Evolutionary conservation across 1,284 basidiomycete genomes (phyloP).

Genomic region (Ceratobasidium sp.): DNA sequence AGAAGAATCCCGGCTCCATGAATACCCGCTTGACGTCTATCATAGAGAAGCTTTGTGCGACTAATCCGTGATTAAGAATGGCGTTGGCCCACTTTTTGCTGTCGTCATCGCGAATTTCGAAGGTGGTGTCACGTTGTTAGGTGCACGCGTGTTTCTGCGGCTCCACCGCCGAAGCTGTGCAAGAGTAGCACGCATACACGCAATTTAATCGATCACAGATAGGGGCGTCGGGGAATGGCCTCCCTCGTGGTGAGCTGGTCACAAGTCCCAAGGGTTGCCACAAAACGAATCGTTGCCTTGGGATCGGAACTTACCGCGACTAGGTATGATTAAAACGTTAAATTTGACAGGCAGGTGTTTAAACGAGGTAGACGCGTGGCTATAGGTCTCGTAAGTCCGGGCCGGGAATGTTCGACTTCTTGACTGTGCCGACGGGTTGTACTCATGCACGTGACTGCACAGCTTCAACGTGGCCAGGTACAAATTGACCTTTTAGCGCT

Average conservation of each 20-base stretch:
- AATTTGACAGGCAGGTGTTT: no score
- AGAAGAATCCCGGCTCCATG: constrained; percentile 11
- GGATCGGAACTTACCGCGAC: constrained; percentile 17
- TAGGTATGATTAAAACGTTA: neutral
- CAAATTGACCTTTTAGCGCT: no score
- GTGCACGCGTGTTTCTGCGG: neutral
- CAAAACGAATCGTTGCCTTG: neutral
- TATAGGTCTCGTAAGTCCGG: neutral
- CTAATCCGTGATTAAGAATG: neutral
- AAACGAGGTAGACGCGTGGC: no score
- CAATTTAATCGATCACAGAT: constrained; percentile 17
- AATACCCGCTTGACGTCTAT: neutral
- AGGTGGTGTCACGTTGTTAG: neutral
- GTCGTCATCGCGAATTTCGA: constrained; percentile 12
- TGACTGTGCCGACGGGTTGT: neutral
- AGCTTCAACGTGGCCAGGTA: neutral
- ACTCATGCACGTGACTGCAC: constrained; percentile 1
- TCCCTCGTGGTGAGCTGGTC: constrained; percentile 2
- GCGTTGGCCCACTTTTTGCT: neutral
- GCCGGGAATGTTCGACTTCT: neutral
- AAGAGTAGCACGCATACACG: neutral
- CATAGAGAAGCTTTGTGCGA: neutral
- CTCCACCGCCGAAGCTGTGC: neutral
- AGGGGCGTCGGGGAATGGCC: constrained; percentile 7
- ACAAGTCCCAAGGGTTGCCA: constrained; percentile 1